These are phyloP conservation scores for Lipomyces japonicus DNA, from an alignment of 805 yeast genomes.

Conservation along the genomic window DNA sequence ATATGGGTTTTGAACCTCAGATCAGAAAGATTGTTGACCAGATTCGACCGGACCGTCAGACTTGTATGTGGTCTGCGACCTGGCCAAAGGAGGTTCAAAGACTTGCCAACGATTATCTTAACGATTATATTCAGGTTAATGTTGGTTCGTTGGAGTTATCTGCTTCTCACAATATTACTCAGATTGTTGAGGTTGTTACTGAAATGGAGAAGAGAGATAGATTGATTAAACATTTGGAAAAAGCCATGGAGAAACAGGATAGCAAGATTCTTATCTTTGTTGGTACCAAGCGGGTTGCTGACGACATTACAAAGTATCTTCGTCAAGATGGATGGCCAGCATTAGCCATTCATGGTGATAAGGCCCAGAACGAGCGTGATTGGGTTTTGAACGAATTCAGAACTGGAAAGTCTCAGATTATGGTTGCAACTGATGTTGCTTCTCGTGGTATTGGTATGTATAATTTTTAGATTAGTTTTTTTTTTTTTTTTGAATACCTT, in stretches of 20 bases:
- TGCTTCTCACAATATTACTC: conserved; percentile 95
- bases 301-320: conserved; percentile 83
- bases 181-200: conserved; percentile 79
- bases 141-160: conserved; percentile 89
- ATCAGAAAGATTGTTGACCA: conserved; percentile 92
- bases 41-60: conserved; percentile 99
- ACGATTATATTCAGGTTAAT: conserved; percentile 93
- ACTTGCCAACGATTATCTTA: conserved; percentile 84
- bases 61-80: conserved; percentile 99
- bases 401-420: conserved; percentile 86
- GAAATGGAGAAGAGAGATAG: conserved; percentile 95
- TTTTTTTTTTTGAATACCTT: not conserved
- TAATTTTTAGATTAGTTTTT: conserved; percentile 1
- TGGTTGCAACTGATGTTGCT: conserved; percentile 99
- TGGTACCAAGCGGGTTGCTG: conserved; percentile 97
- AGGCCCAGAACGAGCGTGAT: conserved; percentile 96
- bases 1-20: conserved; percentile 99
- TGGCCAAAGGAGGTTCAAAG: conserved; percentile 99
- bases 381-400: conserved; percentile 95
- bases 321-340: conserved; percentile 99
- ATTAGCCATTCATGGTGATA: conserved; percentile 97
- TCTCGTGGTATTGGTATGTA: conserved; percentile 98
- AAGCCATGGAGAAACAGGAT: conserved; percentile 60
- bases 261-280: conserved; percentile 85
- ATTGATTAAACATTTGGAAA: conserved; percentile 68